Evolutionary conservation across 1,284 basidiomycete genomes (phyloP), one percentile per base, ranked within the genome.

Genomic region (Peniophora sp.): DNA sequence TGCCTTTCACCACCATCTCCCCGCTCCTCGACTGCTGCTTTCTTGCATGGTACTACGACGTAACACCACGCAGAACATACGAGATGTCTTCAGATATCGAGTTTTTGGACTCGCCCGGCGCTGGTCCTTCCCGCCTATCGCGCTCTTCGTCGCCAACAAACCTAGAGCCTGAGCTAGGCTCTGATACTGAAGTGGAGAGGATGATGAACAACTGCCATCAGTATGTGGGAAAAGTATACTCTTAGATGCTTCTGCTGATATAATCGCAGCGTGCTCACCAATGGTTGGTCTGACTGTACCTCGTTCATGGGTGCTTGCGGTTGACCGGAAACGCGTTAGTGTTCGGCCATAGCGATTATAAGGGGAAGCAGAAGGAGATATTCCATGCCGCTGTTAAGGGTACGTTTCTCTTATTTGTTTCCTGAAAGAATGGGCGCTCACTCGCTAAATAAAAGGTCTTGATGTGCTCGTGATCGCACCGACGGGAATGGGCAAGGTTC

Each of bases 401-500:
- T 73, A 58, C 51, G 61, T 59, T 23, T 3, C 19, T 24, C 63
- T 36, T 19, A 39, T 39, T 50, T 34, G 44, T 45, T 25, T 9
- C 19, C 32, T 20, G 44, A 2, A 24, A 24, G 27, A 1, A 2
- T 32, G 8, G 10, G 8, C 22, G 2, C 16, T 41, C 38, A 41
- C 10, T 17, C n/a, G 19, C 16, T 20, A 16, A 2, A 10, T 8
- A 11, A 11, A 48, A 85, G 84, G 83, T 11, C 67, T 66, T 16
- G 88, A 92, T 66, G 78, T 92, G 5, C 76, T 92, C 45, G 88
- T 93, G 3, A 76, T 93, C 2, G 91, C 91, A 8, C 90, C 92
- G 0, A 94, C 91, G 1, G 91, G 92, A 2, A 84, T 92, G 77
- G 91, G 91, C 24, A 94, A 94, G 79, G 90, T 86, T 3, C 14